Conservation (phyloP, 306 rosid genomes). For the Spatholobus suberectus region DNA sequence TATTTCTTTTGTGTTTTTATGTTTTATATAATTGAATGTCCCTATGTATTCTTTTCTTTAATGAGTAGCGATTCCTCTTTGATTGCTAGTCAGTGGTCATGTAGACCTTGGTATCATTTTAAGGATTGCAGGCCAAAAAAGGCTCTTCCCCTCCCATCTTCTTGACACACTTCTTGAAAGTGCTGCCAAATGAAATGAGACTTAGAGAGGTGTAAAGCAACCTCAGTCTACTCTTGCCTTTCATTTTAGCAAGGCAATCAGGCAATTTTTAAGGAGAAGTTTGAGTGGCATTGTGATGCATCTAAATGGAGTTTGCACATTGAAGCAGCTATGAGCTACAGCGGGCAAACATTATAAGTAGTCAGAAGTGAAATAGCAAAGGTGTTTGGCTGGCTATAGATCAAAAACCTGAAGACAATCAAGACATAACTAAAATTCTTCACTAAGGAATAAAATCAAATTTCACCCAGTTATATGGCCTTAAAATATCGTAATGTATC, state of each 20-base stretch:
- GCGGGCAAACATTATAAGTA: not conserved
- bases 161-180: not conserved
- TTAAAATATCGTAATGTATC: not conserved
- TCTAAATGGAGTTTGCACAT: not conserved
- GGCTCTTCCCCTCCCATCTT: not conserved
- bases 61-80: not conserved
- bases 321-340: not conserved
- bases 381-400: not conserved
- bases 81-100: not conserved
- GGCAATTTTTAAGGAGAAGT: not conserved
- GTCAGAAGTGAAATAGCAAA: not conserved
- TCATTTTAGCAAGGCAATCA: not conserved
- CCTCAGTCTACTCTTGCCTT: not conserved
- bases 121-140: not conserved
- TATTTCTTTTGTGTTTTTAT: not conserved
- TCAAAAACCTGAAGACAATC: not conserved
- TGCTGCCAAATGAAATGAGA: not conserved
- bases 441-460: not conserved
- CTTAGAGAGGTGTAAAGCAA: conserved; percentile 2
- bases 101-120: not conserved
- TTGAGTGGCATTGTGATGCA: not conserved
- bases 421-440: not conserved
- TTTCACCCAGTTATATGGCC: not conserved
- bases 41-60: not conserved
- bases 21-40: conserved; percentile 1